Conservation (phyloP, 2,329 filamentous ascomycete genomes). For the Tolypocladium tundrense region DNA sequence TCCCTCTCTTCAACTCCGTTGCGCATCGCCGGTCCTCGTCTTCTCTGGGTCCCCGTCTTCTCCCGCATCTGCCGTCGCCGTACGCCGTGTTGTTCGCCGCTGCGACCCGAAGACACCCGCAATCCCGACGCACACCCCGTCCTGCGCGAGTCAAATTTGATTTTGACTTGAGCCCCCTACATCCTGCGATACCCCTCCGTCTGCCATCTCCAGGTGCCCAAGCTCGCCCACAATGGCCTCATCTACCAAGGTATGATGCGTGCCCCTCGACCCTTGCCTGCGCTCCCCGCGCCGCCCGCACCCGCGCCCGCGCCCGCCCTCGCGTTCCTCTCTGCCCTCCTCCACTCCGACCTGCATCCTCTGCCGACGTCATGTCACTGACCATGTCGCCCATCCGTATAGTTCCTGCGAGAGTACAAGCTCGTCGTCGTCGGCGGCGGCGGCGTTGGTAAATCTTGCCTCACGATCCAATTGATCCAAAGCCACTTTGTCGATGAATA, state of each 20-base stretch:
- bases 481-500: slow-evolving; percentile 99
- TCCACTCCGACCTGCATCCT: not conserved
- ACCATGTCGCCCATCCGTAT: slow-evolving; percentile 3
- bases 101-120: slow-evolving; percentile 1
- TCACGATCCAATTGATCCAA: slow-evolving; percentile 93
- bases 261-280: not conserved
- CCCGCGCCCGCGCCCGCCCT: not conserved
- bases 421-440: slow-evolving; percentile 95
- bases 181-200: slow-evolving; percentile 3
- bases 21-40: not conserved
- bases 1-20: not conserved
- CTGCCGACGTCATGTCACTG: not conserved
- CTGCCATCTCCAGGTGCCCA: not conserved
- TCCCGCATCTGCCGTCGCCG: not conserved
- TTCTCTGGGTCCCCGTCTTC: not conserved
- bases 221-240: slow-evolving; percentile 20
- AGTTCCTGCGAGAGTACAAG: slow-evolving; percentile 90
- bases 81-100: not conserved
- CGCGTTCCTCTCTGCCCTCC: not conserved
- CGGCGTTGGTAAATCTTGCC: slow-evolving; percentile 97
- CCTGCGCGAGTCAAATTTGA: slow-evolving; percentile 9
- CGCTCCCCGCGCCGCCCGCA: not conserved
- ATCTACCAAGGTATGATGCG: slow-evolving; percentile 22
- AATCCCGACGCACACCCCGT: not conserved
- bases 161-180: slow-evolving; percentile 1